Percentiles rank a stretch among this genome's conserved stretches.
Conservation (phyloP, 2,329 filamentous ascomycete species). For the Kalmusia sp. region DNA sequence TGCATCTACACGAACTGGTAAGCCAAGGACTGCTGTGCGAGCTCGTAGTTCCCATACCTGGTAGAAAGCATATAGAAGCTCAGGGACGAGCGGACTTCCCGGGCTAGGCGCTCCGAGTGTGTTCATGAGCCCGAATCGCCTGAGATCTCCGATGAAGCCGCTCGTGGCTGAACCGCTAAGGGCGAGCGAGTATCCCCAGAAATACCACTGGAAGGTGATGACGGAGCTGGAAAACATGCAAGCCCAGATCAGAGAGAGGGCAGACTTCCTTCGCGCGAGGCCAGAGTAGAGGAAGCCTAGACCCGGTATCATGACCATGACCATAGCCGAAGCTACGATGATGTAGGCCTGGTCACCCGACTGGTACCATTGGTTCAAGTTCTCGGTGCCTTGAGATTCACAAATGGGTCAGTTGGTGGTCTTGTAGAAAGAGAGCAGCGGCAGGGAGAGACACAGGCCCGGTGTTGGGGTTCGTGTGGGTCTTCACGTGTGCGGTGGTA, state of each 20-base stretch:
- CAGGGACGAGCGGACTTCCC: slow-evolving; percentile 86
- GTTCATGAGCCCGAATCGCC: slow-evolving; percentile 87
- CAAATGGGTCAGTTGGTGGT: slow-evolving; percentile 11
- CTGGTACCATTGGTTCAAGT: slow-evolving; percentile 95
- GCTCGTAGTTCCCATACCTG: slow-evolving; percentile 63
- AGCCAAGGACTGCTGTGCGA: slow-evolving; percentile 6
- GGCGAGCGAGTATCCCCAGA: slow-evolving; percentile 97
- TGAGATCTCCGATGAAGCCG: slow-evolving; percentile 89
- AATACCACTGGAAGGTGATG: slow-evolving; percentile 98
- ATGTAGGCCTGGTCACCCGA: slow-evolving; percentile 95
- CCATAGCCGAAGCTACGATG: slow-evolving; percentile 87
- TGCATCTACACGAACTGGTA: slow-evolving; percentile 71
- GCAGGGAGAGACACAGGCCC: neutral
- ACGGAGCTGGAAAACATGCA: slow-evolving; percentile 93
- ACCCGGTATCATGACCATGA: slow-evolving; percentile 94
- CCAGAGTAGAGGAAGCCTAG: slow-evolving; percentile 98
- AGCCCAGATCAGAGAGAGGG: slow-evolving; percentile 95
- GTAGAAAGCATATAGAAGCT: slow-evolving; percentile 93
- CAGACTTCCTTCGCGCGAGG: slow-evolving; percentile 95
- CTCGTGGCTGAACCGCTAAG: slow-evolving; percentile 84
- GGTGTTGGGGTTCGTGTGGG: slow-evolving; percentile 13
- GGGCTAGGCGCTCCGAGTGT: slow-evolving; percentile 84
- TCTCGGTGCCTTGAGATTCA: slow-evolving; percentile 69
- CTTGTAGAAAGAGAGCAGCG: too few relatives aligned
- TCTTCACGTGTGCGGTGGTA: slow-evolving; percentile 29